Base-by-base conservation (phyloP, 1,284 basidiomycete species). In the Trametes sp. region DNA sequence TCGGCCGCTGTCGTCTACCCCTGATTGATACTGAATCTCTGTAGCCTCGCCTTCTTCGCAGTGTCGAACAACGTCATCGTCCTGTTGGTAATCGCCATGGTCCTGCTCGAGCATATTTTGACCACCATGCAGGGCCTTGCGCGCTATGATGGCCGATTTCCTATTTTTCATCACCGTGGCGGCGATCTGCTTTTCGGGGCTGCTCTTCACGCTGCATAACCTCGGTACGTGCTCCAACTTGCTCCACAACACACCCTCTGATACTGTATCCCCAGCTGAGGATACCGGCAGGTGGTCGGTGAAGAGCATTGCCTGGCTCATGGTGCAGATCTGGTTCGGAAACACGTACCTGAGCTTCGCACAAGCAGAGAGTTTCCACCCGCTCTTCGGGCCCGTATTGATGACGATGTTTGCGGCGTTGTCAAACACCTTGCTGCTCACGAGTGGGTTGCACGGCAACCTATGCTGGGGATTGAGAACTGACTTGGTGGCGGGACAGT, bases 341-440 rank as follows among this genome's bases (percentile, higher is more conserved):
- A 92, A 90, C 70, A 90, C 87, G 1, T 90, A 83, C 70, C 78
- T 93, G 23, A 90, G 87, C 65, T 93, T 92, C 70, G 80, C 70
- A 24, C 85, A 83, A 73, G 91, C 89, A 13, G 80, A 83, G 57
- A 90, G 87, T 61, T 96, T 96, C 76, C 94, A 96, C 73, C 92
- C 91, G 2, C 64, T 93, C 6, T 89, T 93, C 64, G 95, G 95
- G 1, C 94, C 95, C 0, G 87, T 95, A 57, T 80, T 97, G 54
- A 93, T 97, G 86, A 91, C 89, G 13, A 79, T 84, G 19, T 98
- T 95, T 74, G 93, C 95, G 59, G 93, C 90, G 0, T 73, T 95
- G 50, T 88, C 88, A 0, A 93, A 91, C 70, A 95, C 93, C 0
- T 81, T 95, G 44, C 78, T 95, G 28, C 71, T 94, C 57, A 94